Percentiles rank a stretch among this genome's conserved stretches.
Conservation (phyloP, 1,284 basidiomycete species). For the Moesziomyces antarcticus region DNA sequence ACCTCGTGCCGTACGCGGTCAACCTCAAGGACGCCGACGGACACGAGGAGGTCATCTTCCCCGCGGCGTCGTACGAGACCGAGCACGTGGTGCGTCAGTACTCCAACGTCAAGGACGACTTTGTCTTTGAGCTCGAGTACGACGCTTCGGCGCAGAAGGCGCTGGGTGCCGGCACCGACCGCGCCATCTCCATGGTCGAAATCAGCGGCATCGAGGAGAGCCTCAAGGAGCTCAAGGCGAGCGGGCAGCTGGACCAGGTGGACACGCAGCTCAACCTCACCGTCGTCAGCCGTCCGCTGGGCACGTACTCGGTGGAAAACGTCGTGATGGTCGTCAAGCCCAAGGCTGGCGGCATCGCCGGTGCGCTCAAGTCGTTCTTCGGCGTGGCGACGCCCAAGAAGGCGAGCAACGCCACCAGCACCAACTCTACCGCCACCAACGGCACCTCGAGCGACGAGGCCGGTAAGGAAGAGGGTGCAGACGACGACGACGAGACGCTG, state of each 20-base stretch:
- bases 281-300: constrained; percentile 53
- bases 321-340: constrained; percentile 58
- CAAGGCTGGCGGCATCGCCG: constrained; percentile 58
- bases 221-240: constrained; percentile 54
- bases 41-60: constrained; percentile 53
- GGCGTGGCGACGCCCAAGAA: constrained; percentile 45
- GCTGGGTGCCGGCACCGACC: constrained; percentile 28
- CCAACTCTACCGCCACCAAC: constrained; percentile 29
- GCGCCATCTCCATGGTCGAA: constrained; percentile 48
- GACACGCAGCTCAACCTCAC: constrained; percentile 63
- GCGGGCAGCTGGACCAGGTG: constrained; percentile 55
- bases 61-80: constrained; percentile 47
- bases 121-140: constrained; percentile 57
- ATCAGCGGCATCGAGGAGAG: constrained; percentile 53
- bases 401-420: constrained; percentile 24
- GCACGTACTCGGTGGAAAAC: constrained; percentile 55
- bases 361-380: constrained; percentile 61
- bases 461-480: constrained; percentile 10
- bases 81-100: constrained; percentile 43
- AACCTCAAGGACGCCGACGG: constrained; percentile 49
- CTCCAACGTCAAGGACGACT: constrained; percentile 52
- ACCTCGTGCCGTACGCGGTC: constrained; percentile 69
- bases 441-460: constrained; percentile 7
- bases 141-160: constrained; percentile 32
- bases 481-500: constrained; percentile 24